Percentiles rank a stretch among this genome's conserved stretches.
phyloP scores from a whole-genome alignment of 805 yeast species.

The Metschnikowia noctiluminum region DNA sequence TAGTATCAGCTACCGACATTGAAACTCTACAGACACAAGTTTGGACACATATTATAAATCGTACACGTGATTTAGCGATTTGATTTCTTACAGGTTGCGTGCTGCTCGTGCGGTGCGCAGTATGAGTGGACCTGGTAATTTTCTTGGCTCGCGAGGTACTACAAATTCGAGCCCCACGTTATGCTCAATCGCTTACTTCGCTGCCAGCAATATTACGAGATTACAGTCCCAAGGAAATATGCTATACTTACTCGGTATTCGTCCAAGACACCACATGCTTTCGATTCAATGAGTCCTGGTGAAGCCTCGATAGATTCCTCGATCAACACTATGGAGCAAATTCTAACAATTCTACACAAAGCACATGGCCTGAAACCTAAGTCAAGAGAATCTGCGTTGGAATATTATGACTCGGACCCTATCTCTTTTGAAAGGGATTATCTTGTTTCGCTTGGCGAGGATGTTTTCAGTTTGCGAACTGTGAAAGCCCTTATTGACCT shows the following conservation, averaged over 20 bases:
- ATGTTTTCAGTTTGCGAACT: constrained; percentile 9
- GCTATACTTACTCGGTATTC: not conserved
- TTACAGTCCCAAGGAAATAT: not conserved
- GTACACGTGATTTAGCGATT: too few species aligned
- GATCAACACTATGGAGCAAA: constrained; percentile 16
- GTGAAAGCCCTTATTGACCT: constrained; percentile 7
- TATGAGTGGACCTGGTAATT: not conserved
- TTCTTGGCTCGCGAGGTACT: not conserved
- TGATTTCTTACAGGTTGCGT: too few species aligned
- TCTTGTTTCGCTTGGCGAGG: constrained; percentile 9
- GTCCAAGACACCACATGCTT: not conserved
- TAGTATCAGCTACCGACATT: too few species aligned
- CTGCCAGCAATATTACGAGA: not conserved
- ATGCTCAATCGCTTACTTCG: not conserved
- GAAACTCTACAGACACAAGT: too few species aligned
- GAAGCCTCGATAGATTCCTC: constrained; percentile 11
- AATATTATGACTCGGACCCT: not conserved
- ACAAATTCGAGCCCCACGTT: not conserved
- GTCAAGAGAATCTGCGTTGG: constrained; percentile 3
- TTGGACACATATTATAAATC: too few species aligned
- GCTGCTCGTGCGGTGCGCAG: too few species aligned
- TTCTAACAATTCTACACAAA: constrained; percentile 13
- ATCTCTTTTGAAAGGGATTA: not conserved
- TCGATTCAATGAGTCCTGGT: not conserved
- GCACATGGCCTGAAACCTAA: constrained; percentile 11